phyloP scores from a whole-genome alignment of 2,329 filamentous ascomycete genomes.

The Pseudocercospora vitis region DNA sequence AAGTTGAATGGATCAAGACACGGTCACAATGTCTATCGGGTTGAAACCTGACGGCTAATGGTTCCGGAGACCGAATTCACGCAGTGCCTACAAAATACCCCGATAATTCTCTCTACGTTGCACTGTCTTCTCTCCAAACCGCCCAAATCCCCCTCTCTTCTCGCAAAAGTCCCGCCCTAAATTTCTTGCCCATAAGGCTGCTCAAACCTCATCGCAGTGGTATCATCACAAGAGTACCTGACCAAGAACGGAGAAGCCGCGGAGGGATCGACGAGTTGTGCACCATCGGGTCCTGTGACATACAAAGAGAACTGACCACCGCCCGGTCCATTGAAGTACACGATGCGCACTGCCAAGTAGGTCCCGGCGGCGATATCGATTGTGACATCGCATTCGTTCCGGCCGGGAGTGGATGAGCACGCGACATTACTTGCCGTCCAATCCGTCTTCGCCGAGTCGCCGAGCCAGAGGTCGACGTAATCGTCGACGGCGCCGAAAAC shows the following conservation, averaged over 20 bases:
- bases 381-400: not conserved
- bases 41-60: too few species aligned
- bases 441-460: not conserved
- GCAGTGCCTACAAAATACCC: too few species aligned
- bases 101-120: too few species aligned
- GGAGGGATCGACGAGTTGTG: not conserved
- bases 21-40: too few species aligned
- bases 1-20: too few species aligned
- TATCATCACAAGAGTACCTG: slow-evolving; percentile 16
- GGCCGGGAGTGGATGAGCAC: not conserved
- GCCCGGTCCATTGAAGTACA: not conserved
- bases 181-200: slow-evolving; percentile 11
- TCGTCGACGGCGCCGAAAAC: not conserved
- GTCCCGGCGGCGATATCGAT: not conserved
- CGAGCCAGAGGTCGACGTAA: not conserved
- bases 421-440: not conserved
- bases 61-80: too few species aligned
- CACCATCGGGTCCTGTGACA: not conserved
- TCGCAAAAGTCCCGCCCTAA: too few species aligned
- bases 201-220: slow-evolving; percentile 7
- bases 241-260: slow-evolving; percentile 14
- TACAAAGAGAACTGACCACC: not conserved
- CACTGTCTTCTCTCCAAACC: too few species aligned
- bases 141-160: too few species aligned
- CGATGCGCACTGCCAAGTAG: not conserved